phyloP scores from a whole-genome alignment of 2,329 filamentous ascomycete species.

The Huntiella savannae region DNA sequence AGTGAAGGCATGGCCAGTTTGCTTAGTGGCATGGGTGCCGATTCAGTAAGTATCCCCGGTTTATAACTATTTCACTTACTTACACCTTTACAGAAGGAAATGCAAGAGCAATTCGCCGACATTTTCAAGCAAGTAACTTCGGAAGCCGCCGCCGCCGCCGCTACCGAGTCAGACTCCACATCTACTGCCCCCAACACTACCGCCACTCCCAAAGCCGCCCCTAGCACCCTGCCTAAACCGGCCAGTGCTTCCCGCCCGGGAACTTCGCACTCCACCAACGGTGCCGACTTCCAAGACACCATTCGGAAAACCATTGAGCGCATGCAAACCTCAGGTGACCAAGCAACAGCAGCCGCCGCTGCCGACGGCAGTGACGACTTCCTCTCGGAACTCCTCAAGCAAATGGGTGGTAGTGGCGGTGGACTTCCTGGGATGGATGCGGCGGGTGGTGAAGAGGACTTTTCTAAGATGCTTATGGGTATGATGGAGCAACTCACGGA shows the following conservation, averaged over 20 bases:
- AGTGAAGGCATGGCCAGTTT: constrained; percentile 10
- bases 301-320: constrained; percentile 90
- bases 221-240: constrained; percentile 16
- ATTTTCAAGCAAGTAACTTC: constrained; percentile 51
- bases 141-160: constrained; percentile 16
- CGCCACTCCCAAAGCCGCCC: constrained; percentile 11
- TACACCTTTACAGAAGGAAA: constrained; percentile 16
- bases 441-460: constrained; percentile 54
- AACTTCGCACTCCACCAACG: constrained; percentile 20
- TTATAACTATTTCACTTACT: not conserved
- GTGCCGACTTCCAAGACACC: constrained; percentile 72
- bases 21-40: constrained; percentile 8
- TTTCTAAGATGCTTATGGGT: constrained; percentile 83
- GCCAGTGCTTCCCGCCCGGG: constrained; percentile 20
- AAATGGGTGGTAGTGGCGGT: constrained; percentile 51
- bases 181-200: constrained; percentile 14
- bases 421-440: constrained; percentile 17
- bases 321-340: constrained; percentile 76
- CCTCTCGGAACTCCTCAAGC: constrained; percentile 79
- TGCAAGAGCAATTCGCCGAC: constrained; percentile 60
- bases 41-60: constrained; percentile 5
- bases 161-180: constrained; percentile 14
- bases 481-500: constrained; percentile 99
- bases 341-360: constrained; percentile 60
- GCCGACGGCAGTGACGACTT: constrained; percentile 54